Evolutionary conservation across 768 basidiomycete species (phyloP), one percentile per base, ranked within the genome.

Genomic region (Sistotremastrum niveocremeum): DNA sequence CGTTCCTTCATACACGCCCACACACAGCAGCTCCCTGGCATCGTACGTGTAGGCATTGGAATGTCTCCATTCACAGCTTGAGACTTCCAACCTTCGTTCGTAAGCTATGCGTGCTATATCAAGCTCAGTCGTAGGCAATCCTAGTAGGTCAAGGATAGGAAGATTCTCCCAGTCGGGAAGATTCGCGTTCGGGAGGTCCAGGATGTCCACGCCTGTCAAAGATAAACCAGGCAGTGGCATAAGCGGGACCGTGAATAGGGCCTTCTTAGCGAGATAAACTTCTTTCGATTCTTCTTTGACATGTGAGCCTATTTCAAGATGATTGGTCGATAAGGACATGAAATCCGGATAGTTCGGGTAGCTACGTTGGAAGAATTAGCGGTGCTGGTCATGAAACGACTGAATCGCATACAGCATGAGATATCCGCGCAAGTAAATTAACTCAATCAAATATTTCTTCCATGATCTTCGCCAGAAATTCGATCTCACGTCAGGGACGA

Each of bases 391-490:
- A 20, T 20, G 20, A 20, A 20, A 20, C 20, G 20, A 20, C 20
- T 20, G 20, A 20, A 20, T 20, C 20, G 20, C 20, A 20, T 20
- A 20, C 32, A 91, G 73, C 88, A 90, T 90, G 44, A 78, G 74
- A 61, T 86, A 87, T 3, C 87, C 85, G 4, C 79, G 76, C 9
- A 91, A 70, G 60, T 79, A 85, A 37, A 76, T 77, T 46, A 90
- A 69, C 60, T 91, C 88, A 61, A 89, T 89, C 59, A 89, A 86
- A 62, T 81, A 89, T 50, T 79, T 80, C 61, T 91, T 91, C 88
- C 88, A 91, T 5, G 84, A 87, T 42, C 71, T 71, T 9, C 71
- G 69, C 89, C 88, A 91, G 33, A 67, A 63, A 65, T 85, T 90
- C 33, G 85, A 89, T 39, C 86, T 79, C 20, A 87, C 76, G 30